These are phyloP conservation scores for Lycium barbarum DNA, from an alignment of 257 asterid species.

Conservation along the genomic window DNA sequence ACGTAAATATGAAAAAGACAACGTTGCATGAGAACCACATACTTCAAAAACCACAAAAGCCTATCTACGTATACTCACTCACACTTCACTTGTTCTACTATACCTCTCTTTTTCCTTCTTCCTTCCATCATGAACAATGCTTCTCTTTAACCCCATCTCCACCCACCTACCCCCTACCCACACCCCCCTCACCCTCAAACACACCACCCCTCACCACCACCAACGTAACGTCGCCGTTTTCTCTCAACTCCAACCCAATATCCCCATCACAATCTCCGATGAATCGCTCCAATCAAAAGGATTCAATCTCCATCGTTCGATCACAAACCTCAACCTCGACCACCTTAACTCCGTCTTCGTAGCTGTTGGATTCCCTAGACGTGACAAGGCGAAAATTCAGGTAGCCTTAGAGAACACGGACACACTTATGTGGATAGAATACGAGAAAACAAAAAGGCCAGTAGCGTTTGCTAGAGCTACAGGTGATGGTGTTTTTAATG, in stretches of 20 bases:
- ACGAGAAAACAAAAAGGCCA: slow-evolving; percentile 66
- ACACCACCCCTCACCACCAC: slow-evolving; percentile 35
- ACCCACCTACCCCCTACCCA: slow-evolving; percentile 27
- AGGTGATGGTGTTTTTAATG: slow-evolving; percentile 91
- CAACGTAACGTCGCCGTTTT: slow-evolving; percentile 40
- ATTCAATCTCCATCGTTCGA: slow-evolving; percentile 72
- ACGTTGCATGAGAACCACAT: no score
- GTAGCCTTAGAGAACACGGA: slow-evolving; percentile 89
- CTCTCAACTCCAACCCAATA: slow-evolving; percentile 38
- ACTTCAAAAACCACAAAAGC: neutral
- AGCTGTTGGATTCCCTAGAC: slow-evolving; percentile 88
- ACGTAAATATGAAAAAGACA: no score
- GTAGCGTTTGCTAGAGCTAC: slow-evolving; percentile 99
- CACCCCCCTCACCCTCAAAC: slow-evolving; percentile 34
- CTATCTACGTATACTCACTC: neutral
- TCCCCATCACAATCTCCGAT: slow-evolving; percentile 51
- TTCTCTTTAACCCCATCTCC: slow-evolving; percentile 57
- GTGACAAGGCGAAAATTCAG: slow-evolving; percentile 76
- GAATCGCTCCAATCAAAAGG: slow-evolving; percentile 71
- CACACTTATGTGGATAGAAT: slow-evolving; percentile 79
- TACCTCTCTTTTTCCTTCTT: neutral
- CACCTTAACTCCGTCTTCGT: slow-evolving; percentile 82
- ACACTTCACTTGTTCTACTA: no score
- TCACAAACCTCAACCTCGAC: slow-evolving; percentile 68
- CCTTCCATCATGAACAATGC: slow-evolving; percentile 47